phyloP scores from a whole-genome alignment of 2,329 filamentous ascomycete genomes.

The Verticillium nonalfalfae region DNA sequence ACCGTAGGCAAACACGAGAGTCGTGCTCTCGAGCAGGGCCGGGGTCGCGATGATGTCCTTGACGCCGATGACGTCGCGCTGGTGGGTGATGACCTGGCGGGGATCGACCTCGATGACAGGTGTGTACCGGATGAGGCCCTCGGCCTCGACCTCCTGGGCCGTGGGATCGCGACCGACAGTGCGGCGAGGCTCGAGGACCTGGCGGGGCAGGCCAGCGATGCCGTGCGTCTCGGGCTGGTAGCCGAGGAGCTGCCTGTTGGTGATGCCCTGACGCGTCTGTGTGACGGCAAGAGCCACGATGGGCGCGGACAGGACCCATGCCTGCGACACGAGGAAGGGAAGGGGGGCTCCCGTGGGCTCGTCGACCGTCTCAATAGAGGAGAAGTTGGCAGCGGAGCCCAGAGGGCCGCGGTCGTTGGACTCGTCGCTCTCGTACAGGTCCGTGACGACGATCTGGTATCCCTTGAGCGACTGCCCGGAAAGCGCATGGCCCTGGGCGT shows the following conservation, averaged over 20 bases:
- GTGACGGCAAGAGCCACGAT: constrained; percentile 77
- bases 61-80: constrained; percentile 74
- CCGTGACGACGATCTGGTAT: constrained; percentile 78
- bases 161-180: constrained; percentile 81
- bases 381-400: constrained; percentile 64
- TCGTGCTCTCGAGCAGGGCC: constrained; percentile 85
- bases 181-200: constrained; percentile 76
- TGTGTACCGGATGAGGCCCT: constrained; percentile 72
- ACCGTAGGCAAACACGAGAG: constrained; percentile 81
- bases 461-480: constrained; percentile 60
- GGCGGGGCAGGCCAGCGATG: constrained; percentile 73
- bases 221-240: constrained; percentile 67
- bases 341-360: constrained; percentile 48
- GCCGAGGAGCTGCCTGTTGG: constrained; percentile 73
- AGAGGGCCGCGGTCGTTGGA: constrained; percentile 82
- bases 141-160: constrained; percentile 65
- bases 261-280: constrained; percentile 87
- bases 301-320: constrained; percentile 74
- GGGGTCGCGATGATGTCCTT: constrained; percentile 67
- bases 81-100: constrained; percentile 72
- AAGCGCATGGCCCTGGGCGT: constrained; percentile 26
- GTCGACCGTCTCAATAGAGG: constrained; percentile 63
- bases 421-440: constrained; percentile 81
- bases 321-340: constrained; percentile 72
- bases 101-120: constrained; percentile 80